Evolutionary conservation across 2,329 filamentous ascomycete species (phyloP), one percentile per base, ranked within the genome.

Genomic region (Pezicula rhizophila): DNA sequence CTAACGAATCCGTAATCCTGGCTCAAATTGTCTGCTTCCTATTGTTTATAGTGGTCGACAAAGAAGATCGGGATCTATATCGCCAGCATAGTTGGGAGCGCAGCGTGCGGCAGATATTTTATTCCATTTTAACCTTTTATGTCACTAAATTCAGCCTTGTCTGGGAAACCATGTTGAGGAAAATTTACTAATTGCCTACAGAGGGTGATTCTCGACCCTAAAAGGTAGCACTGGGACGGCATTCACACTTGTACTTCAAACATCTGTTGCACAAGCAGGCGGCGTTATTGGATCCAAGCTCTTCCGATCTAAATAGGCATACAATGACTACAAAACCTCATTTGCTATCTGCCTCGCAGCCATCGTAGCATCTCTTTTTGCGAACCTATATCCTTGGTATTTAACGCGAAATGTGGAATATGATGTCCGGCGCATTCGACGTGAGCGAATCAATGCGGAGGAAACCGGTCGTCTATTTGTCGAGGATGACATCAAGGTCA

Each of bases 231-330:
- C 71, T 0, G 71, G 69, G 8, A 69, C 70, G 0, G 70, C 70
- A 0, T 72, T 74, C 47, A 70, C 69, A 0, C 59, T 73, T 1
- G 71, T 66, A 0, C 60, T 74, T 7, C 70, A 73, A 50, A 67
- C 64, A 1, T 68, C 66, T 5, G 62, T 73, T 7, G 71, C 66
- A 0, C 71, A 74, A 56, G 60, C 74, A 1, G 71, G 72, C 4
- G 70, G 69, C 15, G 69, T 71, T 1, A 64, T 74, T 20, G 71
- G 67, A 0, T 70, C 70, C 1, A 70, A 73, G 52, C 57, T 73
- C 0, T 73, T 73, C 56, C 66, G 68, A 52, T 64, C 61, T 2
- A 65, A 64, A 42, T 74, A 63, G 50, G 70, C 70, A 5, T 55
- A 68, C 48, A 68, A 71, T 48, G 64, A 67, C 18, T 70, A 71